phyloP scores from a whole-genome alignment of 371 early-diverging fungal genomes.

The Mucor mucedo region DNA sequence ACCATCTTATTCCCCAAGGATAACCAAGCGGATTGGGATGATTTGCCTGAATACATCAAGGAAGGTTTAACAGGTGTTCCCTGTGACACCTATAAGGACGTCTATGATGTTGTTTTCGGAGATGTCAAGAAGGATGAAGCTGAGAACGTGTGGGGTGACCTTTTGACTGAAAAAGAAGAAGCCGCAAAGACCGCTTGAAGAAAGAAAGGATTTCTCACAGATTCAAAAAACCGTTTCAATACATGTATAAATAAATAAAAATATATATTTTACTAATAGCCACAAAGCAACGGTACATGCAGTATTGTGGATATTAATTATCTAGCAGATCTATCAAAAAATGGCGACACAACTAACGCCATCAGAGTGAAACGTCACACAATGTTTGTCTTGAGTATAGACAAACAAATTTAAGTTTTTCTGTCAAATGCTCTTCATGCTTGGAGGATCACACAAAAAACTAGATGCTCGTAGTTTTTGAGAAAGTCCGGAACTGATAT shows the following conservation, averaged over 20 bases:
- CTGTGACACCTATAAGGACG: constrained; percentile 83
- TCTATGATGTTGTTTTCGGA: constrained; percentile 47
- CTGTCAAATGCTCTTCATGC: too few species aligned
- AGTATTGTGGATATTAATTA: not conserved
- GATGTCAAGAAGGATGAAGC: constrained; percentile 30
- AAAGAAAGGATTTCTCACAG: not conserved
- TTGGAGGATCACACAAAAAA: too few species aligned
- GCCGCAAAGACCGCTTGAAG: not conserved
- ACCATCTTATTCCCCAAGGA: constrained; percentile 89
- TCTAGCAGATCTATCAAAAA: too few species aligned
- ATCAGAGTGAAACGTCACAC: too few species aligned
- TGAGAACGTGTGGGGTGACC: constrained; percentile 26
- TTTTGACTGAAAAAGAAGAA: constrained; percentile 26
- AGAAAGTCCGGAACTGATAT: too few species aligned
- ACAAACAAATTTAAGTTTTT: too few species aligned
- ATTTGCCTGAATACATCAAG: constrained; percentile 88
- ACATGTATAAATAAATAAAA: not conserved
- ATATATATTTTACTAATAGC: not conserved
- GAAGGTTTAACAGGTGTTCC: constrained; percentile 88
- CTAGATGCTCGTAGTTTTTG: too few species aligned
- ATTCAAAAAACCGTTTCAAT: not conserved
- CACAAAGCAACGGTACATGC: not conserved
- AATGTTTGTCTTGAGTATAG: too few species aligned
- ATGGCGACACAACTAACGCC: too few species aligned
- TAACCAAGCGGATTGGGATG: constrained; percentile 94